Evolutionary conservation across 768 basidiomycete genomes (phyloP).

Genomic region (Panellus pusillus): DNA sequence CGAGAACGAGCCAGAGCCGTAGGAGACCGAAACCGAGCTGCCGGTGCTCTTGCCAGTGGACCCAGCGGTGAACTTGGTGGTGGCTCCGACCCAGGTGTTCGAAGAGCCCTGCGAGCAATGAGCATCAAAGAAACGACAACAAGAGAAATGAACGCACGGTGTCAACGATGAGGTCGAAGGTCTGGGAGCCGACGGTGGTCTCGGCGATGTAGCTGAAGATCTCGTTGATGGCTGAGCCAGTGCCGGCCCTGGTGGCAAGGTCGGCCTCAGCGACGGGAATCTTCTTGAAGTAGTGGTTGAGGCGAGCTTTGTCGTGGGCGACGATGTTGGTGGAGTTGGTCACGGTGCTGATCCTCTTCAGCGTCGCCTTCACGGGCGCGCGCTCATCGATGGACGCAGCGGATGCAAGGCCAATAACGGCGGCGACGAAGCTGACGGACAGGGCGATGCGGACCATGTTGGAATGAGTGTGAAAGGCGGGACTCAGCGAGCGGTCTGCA

Average conservation of each 20-base stretch:
- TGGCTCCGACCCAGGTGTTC: neutral
- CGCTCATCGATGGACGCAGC: neutral
- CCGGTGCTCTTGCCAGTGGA: neutral
- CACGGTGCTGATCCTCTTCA: neutral
- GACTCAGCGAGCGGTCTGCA: too few relatives aligned
- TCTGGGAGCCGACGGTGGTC: neutral
- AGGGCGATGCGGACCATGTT: neutral
- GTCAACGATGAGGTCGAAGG: neutral
- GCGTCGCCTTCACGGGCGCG: neutral
- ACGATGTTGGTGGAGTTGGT: neutral
- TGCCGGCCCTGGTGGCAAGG: neutral
- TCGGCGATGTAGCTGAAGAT: neutral
- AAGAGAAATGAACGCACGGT: neutral
- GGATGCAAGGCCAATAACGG: neutral
- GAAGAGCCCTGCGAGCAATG: neutral
- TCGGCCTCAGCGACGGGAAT: neutral
- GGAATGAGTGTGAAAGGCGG: too few relatives aligned
- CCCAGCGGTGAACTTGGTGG: neutral
- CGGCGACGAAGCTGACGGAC: neutral
- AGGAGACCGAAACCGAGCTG: neutral
- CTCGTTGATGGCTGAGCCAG: neutral
- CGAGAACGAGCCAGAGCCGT: neutral
- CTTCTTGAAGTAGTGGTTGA: neutral
- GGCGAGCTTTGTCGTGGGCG: neutral
- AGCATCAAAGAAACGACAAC: neutral